These are phyloP conservation scores for Talaromyces wortmannii DNA, from an alignment of 495 filamentous ascomycete species.

Conservation along the genomic window DNA sequence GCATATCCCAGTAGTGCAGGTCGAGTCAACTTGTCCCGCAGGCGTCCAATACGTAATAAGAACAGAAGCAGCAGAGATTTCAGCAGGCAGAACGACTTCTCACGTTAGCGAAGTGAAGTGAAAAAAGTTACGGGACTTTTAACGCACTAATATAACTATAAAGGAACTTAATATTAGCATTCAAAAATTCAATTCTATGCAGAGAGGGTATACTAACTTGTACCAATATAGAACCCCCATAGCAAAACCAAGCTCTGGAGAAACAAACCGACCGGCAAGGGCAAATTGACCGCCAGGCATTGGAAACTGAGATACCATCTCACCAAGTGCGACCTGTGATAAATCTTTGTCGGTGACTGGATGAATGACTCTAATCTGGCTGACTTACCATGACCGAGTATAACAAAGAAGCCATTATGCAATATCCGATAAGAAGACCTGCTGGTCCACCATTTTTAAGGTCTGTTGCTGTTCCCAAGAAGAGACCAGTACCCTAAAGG, in stretches of 20 bases:
- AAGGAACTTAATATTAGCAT: not conserved
- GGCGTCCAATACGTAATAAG: constrained; percentile 64
- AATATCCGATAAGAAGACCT: constrained; percentile 15
- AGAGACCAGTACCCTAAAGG: constrained; percentile 12
- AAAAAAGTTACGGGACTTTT: not conserved
- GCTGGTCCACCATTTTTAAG: constrained; percentile 17
- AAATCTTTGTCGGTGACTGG: constrained; percentile 8
- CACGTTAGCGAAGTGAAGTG: constrained; percentile 18
- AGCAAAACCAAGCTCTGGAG: constrained; percentile 65
- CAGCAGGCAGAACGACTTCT: constrained; percentile 57
- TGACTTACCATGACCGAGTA: constrained; percentile 15
- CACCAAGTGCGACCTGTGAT: constrained; percentile 27
- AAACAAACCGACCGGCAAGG: constrained; percentile 62
- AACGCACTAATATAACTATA: not conserved
- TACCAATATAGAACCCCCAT: constrained; percentile 19
- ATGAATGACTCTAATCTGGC: not conserved
- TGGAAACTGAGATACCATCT: constrained; percentile 72
- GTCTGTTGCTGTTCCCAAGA: constrained; percentile 14
- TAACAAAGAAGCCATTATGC: constrained; percentile 10
- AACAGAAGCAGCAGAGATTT: constrained; percentile 60
- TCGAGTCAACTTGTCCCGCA: constrained; percentile 11
- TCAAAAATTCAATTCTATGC: no score
- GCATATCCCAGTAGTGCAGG: constrained; percentile 17
- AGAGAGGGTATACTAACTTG: constrained; percentile 6
- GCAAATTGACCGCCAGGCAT: constrained; percentile 65